phyloP scores from a whole-genome alignment of 75 land plant species.

The Gnetum montanum region DNA sequence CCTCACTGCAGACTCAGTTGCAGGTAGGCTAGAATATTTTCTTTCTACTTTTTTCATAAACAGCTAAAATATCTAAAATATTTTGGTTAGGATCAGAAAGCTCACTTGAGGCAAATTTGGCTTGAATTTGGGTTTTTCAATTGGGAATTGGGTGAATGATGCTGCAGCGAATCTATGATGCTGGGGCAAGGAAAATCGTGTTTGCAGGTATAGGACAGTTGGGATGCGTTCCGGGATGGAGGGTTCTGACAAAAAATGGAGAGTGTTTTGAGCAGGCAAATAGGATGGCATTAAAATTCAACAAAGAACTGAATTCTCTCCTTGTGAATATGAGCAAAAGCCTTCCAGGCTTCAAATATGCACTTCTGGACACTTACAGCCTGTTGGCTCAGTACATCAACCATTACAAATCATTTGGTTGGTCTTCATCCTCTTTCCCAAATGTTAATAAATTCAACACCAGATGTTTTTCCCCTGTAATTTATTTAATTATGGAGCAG shows the following conservation, averaged over 20 bases:
- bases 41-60: no score
- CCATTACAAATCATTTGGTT: conserved; percentile 41
- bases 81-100: no score
- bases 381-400: conserved; percentile 19
- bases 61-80: no score
- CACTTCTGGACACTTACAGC: conserved; percentile 46
- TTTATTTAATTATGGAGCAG: no score
- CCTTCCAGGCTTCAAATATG: conserved; percentile 27
- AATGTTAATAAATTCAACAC: no score
- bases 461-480: no score
- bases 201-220: conserved; percentile 31
- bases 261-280: conserved; percentile 46
- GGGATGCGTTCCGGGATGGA: conserved; percentile 60
- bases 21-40: no score
- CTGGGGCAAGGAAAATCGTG: conserved; percentile 58
- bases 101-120: no score
- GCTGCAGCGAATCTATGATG: conserved; percentile 51
- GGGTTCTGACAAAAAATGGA: conserved; percentile 19
- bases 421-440: no score
- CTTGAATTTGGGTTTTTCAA: no score
- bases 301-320: conserved; percentile 22
- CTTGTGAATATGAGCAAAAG: conserved; percentile 17
- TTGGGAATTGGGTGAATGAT: no score
- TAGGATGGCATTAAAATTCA: conserved; percentile 27
- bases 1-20: conserved; percentile 23